phyloP scores from a whole-genome alignment of 2,329 filamentous ascomycete genomes.

The Cladosporium colombiae region DNA sequence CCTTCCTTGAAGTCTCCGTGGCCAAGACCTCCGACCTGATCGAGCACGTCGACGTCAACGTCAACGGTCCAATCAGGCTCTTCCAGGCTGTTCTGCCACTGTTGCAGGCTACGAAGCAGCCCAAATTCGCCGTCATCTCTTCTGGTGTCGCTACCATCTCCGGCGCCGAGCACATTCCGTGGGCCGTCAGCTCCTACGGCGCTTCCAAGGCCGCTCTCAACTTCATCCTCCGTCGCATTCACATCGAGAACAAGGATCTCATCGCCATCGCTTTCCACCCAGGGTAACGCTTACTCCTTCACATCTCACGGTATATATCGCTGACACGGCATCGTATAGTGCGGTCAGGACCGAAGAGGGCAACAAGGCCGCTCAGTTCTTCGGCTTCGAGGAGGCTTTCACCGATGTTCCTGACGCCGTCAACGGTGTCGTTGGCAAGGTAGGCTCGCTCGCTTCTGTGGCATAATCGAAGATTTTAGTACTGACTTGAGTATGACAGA shows the following conservation, averaged over 20 bases:
- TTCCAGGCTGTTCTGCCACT: background rate
- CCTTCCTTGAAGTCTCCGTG: background rate
- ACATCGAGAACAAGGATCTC: background rate
- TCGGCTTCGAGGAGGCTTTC: slow-evolving; percentile 2
- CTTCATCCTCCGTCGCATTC: slow-evolving; percentile 3
- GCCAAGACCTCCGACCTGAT: background rate
- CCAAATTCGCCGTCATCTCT: background rate
- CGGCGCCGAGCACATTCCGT: background rate
- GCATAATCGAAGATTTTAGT: background rate
- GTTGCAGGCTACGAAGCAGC: background rate
- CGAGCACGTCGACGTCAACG: slow-evolving; percentile 6
- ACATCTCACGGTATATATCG: background rate
- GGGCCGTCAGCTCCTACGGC: background rate
- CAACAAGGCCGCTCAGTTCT: background rate
- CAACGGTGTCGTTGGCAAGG: background rate
- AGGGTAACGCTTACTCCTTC: background rate
- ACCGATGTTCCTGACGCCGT: background rate
- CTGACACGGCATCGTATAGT: background rate
- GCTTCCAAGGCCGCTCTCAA: background rate
- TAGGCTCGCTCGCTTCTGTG: background rate
- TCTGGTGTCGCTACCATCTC: background rate
- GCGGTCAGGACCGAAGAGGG: background rate
- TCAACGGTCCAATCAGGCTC: background rate
- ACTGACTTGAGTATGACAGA: background rate
- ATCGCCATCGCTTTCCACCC: background rate